These are phyloP conservation scores for Platanthera guangdongensis DNA, from an alignment of 106 monocot species.

Conservation along the genomic window DNA sequence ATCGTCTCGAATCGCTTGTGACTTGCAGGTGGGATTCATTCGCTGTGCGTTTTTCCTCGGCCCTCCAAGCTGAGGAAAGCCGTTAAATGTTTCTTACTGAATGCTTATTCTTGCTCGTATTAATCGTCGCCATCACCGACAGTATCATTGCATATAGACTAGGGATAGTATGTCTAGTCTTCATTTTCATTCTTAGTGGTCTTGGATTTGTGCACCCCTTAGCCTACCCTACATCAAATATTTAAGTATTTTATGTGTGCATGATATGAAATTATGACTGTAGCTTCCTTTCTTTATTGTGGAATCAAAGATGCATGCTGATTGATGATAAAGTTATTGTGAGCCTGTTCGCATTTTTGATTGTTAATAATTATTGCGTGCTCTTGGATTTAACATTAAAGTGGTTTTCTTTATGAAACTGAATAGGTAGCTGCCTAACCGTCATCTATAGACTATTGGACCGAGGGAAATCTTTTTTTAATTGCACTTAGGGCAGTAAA, in stretches of 20 bases:
- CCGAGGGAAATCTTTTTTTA: neutral
- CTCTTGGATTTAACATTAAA: neutral
- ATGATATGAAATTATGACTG: neutral
- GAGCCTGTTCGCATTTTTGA: neutral
- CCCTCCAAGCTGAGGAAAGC: too few relatives aligned
- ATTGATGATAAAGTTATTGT: neutral
- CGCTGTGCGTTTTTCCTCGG: too few relatives aligned
- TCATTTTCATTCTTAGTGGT: too few relatives aligned
- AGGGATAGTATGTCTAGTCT: too few relatives aligned
- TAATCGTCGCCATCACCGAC: too few relatives aligned
- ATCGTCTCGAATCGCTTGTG: too few relatives aligned
- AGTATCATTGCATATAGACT: too few relatives aligned
- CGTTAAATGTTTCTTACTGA: too few relatives aligned
- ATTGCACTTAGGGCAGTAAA: neutral
- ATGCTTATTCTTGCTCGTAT: too few relatives aligned
- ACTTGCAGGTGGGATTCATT: too few relatives aligned
- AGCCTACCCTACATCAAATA: neutral
- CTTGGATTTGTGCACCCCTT: too few relatives aligned
- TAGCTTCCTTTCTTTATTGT: neutral
- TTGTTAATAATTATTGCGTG: neutral
- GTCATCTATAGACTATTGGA: too few relatives aligned
- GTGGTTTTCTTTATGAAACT: neutral
- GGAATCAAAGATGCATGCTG: neutral
- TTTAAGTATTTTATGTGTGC: neutral
- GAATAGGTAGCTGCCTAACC: neutral